These are phyloP conservation scores for Tagetes erecta DNA, from an alignment of 129 eudicot species.

Conservation along the genomic window DNA sequence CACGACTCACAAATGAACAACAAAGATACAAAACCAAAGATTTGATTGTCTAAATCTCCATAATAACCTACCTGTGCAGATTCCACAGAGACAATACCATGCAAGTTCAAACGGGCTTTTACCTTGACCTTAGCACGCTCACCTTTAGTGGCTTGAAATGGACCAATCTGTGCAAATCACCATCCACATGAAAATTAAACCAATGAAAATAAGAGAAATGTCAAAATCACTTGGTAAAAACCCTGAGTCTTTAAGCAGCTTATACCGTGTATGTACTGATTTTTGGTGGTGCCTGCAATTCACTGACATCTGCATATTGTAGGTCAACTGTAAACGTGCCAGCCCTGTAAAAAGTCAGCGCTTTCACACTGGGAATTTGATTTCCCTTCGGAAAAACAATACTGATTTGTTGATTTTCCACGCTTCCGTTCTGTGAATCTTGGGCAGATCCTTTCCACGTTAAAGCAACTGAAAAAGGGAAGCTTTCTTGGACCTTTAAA, in stretches of 20 bases:
- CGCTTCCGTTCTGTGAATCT: conserved; percentile 53
- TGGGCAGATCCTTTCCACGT: conserved; percentile 75
- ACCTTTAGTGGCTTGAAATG: conserved; percentile 74
- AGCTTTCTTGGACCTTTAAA: conserved; percentile 81
- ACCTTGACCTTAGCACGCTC: conserved; percentile 84
- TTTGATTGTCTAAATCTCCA: neutral
- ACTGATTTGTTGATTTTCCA: conserved; percentile 62
- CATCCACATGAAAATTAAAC: neutral
- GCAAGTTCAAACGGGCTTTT: conserved; percentile 69
- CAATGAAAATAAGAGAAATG: neutral
- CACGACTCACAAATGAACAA: conserved; percentile 31
- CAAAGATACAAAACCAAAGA: neutral
- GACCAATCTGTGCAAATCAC: conserved; percentile 68
- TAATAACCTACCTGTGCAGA: conserved; percentile 70
- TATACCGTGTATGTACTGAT: conserved; percentile 88
- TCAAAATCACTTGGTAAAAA: neutral
- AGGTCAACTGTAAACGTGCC: conserved; percentile 81
- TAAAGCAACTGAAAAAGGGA: conserved; percentile 73
- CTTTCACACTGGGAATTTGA: conserved; percentile 74
- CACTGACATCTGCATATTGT: conserved; percentile 80
- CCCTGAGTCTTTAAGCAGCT: neutral
- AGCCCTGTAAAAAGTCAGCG: conserved; percentile 66
- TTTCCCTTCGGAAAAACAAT: conserved; percentile 87
- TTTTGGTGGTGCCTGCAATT: conserved; percentile 73
- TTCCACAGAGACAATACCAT: conserved; percentile 83